These are phyloP conservation scores for Stevia rebaudiana DNA, from an alignment of 140 eudicot genomes.

Conservation along the genomic window DNA sequence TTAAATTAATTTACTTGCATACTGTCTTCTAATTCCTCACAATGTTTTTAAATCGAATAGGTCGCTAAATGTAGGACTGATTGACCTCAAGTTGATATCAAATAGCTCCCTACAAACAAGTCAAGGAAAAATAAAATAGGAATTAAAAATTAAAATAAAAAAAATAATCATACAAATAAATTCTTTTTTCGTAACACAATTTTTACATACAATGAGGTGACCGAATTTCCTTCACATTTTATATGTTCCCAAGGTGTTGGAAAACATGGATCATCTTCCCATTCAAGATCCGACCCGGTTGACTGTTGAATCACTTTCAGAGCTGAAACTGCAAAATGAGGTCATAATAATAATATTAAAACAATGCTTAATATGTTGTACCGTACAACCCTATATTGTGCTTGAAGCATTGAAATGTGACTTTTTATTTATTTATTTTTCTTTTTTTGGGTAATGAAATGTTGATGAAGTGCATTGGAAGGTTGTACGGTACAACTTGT, in stretches of 20 bases:
- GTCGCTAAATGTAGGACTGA: conserved; percentile 77
- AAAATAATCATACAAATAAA: not conserved
- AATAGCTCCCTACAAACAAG: conserved; percentile 50
- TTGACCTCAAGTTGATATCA: conserved; percentile 67
- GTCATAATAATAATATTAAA: not conserved
- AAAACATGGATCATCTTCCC: conserved; percentile 94
- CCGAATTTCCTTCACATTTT: conserved; percentile 64
- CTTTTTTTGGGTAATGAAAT: not conserved
- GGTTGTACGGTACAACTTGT: conserved; percentile 5
- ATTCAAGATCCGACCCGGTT: conserved; percentile 69
- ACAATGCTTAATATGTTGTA: not conserved
- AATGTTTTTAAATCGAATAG: conserved; percentile 60
- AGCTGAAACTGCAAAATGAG: conserved; percentile 73
- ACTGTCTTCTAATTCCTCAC: conserved; percentile 41
- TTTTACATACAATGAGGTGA: conserved; percentile 62
- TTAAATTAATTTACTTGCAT: not conserved
- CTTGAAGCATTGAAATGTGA: not conserved
- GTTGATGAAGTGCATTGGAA: not conserved
- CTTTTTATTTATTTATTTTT: not conserved
- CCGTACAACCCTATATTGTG: conserved; percentile 12
- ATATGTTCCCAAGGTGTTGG: conserved; percentile 83
- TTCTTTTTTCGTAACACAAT: not conserved
- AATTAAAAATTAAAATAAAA: not conserved
- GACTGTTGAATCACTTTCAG: conserved; percentile 80
- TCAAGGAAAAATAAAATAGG: conserved; percentile 8